Base-by-base conservation (phyloP, 2,329 filamentous ascomycete genomes). In the Xylaria sp. region DNA sequence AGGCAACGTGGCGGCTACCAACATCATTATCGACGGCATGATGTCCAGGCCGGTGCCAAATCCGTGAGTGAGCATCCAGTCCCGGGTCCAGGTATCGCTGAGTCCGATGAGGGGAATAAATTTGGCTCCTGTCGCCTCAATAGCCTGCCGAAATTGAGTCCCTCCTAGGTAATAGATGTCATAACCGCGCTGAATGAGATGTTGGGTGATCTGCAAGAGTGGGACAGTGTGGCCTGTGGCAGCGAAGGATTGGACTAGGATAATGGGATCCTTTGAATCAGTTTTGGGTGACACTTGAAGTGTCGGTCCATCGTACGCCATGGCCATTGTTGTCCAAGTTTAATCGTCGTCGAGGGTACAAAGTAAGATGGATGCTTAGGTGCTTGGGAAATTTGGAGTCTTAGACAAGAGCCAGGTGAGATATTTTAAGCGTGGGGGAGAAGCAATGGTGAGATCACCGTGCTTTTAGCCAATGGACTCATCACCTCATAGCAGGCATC, bases 101-200 rank as follows among this genome's bases (percentile, higher is more conserved):
- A 68, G 51, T 31, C 66, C 66, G 20, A 51, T 7, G 6, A 61
- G 36, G 20, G 66, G 66, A 26, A 68, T 68, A n/a, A 68, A 68
- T 23, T 13, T 58, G 15, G 66, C 62, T 44, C 66, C 66, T 6
- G 62, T 38, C n/a, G 66, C 66, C 62, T 68, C 66, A 17, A 65
- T 62, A 6, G 49, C 11, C 23, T 57, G 48, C 40, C 7, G 48
- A 23, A 60, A 68, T 13, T 68, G 26, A 20, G 38, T 68, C 11
- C 66, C 66, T 28, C 66, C 66, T 2, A 68, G 40, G 36, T 49
- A 60, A 44, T 68, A 65, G 17, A 65, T 28, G 28, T 68, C 62
- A 10, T 42, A 58, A 15, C 66, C 66, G 4, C 57, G 66, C 36
- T 61, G 56, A 51, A 61, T 20, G 33, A 68, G 66, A 6, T 65